A percentile compares a stretch with the other conserved stretches of the same genome.
These are phyloP conservation scores for Pilobolus umbonatus DNA, from an alignment of 192 early-diverging fungal species.

Conservation along the genomic window DNA sequence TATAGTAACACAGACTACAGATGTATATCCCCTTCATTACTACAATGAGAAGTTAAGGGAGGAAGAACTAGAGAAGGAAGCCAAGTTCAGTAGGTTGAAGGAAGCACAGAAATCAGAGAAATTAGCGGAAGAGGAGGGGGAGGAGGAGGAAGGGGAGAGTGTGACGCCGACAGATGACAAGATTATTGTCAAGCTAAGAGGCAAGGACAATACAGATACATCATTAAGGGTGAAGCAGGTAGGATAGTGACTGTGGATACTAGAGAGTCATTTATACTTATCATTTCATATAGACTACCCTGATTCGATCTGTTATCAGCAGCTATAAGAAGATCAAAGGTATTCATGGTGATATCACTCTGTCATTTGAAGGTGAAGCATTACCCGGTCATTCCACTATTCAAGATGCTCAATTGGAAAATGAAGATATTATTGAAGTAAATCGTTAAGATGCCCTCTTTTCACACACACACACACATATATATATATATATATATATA, in stretches of 20 bases:
- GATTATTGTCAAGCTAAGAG: conserved; percentile 14
- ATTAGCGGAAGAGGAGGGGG: neutral
- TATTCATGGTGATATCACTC: conserved; percentile 22
- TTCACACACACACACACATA: too few species aligned
- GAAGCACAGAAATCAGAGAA: conserved; percentile 1
- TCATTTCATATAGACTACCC: conserved; percentile 29
- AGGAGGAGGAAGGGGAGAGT: neutral
- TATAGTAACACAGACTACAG: neutral
- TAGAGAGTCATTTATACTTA: neutral
- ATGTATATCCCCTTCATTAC: conserved; percentile 18
- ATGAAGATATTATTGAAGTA: conserved; percentile 49
- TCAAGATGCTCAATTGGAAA: conserved; percentile 53
- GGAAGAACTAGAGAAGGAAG: conserved; percentile 7
- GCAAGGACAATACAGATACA: conserved; percentile 21
- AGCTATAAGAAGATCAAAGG: conserved; percentile 37
- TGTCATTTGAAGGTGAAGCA: conserved; percentile 53
- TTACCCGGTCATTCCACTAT: conserved; percentile 36
- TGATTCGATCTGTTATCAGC: conserved; percentile 40
- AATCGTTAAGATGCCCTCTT: neutral
- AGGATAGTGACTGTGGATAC: neutral
- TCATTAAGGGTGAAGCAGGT: conserved; percentile 18
- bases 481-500: too few species aligned
- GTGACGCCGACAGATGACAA: neutral
- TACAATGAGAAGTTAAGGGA: conserved; percentile 13
- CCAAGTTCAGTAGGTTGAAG: neutral